These are phyloP conservation scores for Tetrapisispora phaffii DNA, from an alignment of 805 yeast species.

Conservation along the genomic window DNA sequence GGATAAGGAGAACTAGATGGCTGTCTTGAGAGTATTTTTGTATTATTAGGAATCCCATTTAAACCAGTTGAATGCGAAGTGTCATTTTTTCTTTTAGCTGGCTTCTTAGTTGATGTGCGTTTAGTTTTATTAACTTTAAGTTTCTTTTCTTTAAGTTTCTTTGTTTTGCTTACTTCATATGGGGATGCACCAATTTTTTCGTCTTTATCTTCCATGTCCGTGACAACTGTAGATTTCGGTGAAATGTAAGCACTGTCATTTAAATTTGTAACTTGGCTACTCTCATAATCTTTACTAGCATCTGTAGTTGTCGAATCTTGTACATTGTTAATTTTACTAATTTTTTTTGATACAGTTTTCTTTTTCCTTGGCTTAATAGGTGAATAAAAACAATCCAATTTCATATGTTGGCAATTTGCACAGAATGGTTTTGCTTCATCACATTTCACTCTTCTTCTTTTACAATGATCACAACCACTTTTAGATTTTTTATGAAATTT, in stretches of 20 bases:
- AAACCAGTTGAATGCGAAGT: not conserved
- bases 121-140: not conserved
- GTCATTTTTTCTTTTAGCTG: not conserved
- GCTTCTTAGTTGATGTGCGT: not conserved
- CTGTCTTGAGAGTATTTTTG: not conserved
- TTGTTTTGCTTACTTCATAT: not conserved
- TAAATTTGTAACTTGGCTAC: not conserved
- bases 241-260: not conserved
- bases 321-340: not conserved
- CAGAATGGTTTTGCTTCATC: constrained; percentile 80
- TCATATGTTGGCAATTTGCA: constrained; percentile 68
- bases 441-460: constrained; percentile 82
- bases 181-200: not conserved
- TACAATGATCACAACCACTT: constrained; percentile 83
- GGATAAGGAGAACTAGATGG: constrained; percentile 1
- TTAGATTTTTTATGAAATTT: constrained; percentile 85
- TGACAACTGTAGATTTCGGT: not conserved
- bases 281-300: not conserved
- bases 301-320: not conserved
- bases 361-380: constrained; percentile 20
- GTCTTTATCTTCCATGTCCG: not conserved
- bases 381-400: constrained; percentile 62
- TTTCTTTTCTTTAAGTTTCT: not conserved
- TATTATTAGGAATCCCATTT: not conserved
- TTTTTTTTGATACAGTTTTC: constrained; percentile 1